A percentile compares a stretch with the other conserved stretches of the same genome.
Conservation (phyloP, 1,284 basidiomycete genomes). For the Macrocystidia cucumis region DNA sequence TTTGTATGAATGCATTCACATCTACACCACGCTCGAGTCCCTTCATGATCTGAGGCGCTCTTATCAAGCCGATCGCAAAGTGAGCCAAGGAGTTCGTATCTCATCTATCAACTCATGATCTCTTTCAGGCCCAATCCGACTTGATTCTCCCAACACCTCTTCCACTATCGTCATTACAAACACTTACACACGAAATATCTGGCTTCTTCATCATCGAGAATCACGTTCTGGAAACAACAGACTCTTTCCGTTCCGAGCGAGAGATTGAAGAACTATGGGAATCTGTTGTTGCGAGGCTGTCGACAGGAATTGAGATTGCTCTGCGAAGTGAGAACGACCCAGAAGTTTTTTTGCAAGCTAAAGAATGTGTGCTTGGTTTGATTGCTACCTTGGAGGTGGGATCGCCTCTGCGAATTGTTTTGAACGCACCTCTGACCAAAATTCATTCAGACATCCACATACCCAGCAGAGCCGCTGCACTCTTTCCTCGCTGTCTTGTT, state of each 20-base stretch:
- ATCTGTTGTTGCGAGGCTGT: constrained; percentile 74
- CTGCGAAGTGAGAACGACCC: constrained; percentile 76
- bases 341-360: constrained; percentile 78
- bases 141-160: constrained; percentile 80
- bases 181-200: constrained; percentile 89
- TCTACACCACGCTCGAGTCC: constrained; percentile 87
- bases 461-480: constrained; percentile 80
- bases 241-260: constrained; percentile 77
- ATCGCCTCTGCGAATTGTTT: constrained; percentile 4
- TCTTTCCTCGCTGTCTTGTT: constrained; percentile 84
- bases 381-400: constrained; percentile 90
- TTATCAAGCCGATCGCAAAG: constrained; percentile 95
- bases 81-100: constrained; percentile 20
- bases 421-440: constrained; percentile 8
- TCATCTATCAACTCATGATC: constrained; percentile 5
- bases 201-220: constrained; percentile 98
- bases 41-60: constrained; percentile 85
- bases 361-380: constrained; percentile 81
- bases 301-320: constrained; percentile 68
- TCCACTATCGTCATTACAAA: constrained; percentile 46
- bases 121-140: constrained; percentile 84
- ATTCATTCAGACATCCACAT: constrained; percentile 67
- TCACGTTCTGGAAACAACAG: constrained; percentile 86
- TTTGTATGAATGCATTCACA: constrained; percentile 95
- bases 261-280: constrained; percentile 98